Evolutionary conservation across 176 grass and related monocot genomes (phyloP), one percentile per base, ranked within the genome.

Genomic region (Aechmea fasciata): DNA sequence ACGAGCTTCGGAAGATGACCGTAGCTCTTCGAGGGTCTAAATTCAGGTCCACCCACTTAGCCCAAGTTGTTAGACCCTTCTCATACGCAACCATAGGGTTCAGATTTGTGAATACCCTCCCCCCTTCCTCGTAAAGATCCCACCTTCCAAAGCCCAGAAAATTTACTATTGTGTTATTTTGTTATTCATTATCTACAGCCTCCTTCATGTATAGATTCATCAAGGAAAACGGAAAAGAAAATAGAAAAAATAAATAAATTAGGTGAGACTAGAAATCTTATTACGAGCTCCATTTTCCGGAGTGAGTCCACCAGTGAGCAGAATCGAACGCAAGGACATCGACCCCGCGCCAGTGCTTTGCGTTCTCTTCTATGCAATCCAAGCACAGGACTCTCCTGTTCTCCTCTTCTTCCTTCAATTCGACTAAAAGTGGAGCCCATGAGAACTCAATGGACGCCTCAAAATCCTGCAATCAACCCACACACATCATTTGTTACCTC

Each of bases 301-400:
- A 74, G 51, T 84, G 82, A 79, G 82, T 84, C 82, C 82, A 84
- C 82, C 82, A 84, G 49, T 84, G 82, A 29, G 82, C 76, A 50
- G 82, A 84, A 75, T 79, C 82, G 57, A 84, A 84, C n/a, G 80
- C 70, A 2, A 84, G 82, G 12, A 84, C n/a, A 55, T 84, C 76
- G 15, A 84, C 82, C 66, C 76, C 82, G 3, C 63, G 51, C 77
- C 82, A 84, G 63, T 80, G 59, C 67, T 71, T 74, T 8, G 82
- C 82, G 19, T 84, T 84, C 50, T 71, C 82, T 61, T 79, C 66
- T 17, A 84, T 79, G n/a, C 71, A 79, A 66, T 84, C 82, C 67
- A 84, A 70, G 71, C 66, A 65, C 66, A 84, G 3, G 17, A 79
- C 71, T 63, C 66, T 75, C 55, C 65, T 61, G 15, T 75, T 61